Base-by-base conservation (phyloP, 2,329 filamentous ascomycete species). In the Gyromitra esculenta region DNA sequence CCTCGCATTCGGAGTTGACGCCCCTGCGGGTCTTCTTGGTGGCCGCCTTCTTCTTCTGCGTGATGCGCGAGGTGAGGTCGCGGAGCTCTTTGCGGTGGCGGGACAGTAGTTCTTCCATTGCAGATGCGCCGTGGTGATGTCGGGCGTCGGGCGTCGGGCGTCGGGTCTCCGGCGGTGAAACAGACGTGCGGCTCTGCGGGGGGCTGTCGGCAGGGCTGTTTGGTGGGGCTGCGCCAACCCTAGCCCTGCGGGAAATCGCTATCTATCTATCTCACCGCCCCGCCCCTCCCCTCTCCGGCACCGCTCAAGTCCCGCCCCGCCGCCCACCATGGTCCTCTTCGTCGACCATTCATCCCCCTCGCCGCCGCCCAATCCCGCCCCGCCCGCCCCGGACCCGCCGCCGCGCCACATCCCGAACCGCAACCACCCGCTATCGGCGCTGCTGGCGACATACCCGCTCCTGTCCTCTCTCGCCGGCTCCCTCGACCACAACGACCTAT, bases 1-100 rank as follows among this genome's bases (percentile, higher is more conserved):
- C 86, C 76, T 91, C 91, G 80, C 92, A 93, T 82, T 95, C 92
- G 67, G 91, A 87, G 52, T 91, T 93, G 81, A 95, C 86, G 37
- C 91, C 90, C 83, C 91, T 93, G 81, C 86, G 89, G 80, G 87
- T 94, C 89, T 90, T 93, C 85, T 98, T 99, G 60, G 91, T 96
- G 15, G 96, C 94, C 80, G 92, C 91, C 86, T 97, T 98, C 87
- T 97, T 99, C 87, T 97, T 98, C 85, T 91, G 94, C 4, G 93
- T 97, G 82, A 96, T 90, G 76, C 91, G 90, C 65, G 89, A 88
- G 83, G 97, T 92, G 35, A 99, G 87, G 77, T 98, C 95, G 80
- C 90, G 91, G 83, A 92, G 90, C 85, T 99, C 95, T 84, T 93
- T 96, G 81, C 93, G 90, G 83, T 99, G 96, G 60, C 91, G 91